Evolutionary conservation across 805 yeast species (phyloP).

Genomic region (Lachancea meyersii): DNA sequence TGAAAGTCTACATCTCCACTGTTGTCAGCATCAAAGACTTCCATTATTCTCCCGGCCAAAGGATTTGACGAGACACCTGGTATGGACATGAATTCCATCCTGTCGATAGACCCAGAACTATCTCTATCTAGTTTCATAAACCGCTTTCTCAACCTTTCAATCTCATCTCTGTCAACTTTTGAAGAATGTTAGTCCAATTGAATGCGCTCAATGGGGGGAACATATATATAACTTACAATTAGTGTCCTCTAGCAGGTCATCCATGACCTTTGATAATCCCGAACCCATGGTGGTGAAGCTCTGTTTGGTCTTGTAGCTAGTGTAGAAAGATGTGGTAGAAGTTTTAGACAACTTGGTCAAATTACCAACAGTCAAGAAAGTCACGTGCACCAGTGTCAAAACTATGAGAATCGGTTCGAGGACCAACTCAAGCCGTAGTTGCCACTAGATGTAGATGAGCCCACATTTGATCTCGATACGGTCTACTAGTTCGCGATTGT

Average conservation of each 20-base stretch:
- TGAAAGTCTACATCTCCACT: conserved; percentile 93
- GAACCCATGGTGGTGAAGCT: conserved; percentile 44
- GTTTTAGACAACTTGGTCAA: too few species aligned
- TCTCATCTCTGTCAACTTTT: conserved; percentile 86
- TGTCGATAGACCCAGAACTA: conserved; percentile 86
- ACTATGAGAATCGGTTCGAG: too few species aligned
- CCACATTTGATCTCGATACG: too few species aligned
- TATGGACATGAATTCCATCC: conserved; percentile 80
- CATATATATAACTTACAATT: conserved; percentile 45
- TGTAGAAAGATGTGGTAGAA: too few species aligned
- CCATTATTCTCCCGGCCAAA: conserved; percentile 81
- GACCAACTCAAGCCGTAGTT: too few species aligned
- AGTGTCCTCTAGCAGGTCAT: conserved; percentile 72
- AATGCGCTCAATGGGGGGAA: too few species aligned
- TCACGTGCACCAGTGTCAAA: too few species aligned
- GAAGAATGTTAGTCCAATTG: conserved; percentile 9
- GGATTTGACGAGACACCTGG: conserved; percentile 93
- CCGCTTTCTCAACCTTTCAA: conserved; percentile 82
- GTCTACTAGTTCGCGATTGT: too few species aligned
- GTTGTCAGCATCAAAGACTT: conserved; percentile 88
- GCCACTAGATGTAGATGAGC: too few species aligned
- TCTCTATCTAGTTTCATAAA: conserved; percentile 94
- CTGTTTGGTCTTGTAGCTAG: background rate
- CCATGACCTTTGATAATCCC: conserved; percentile 55
- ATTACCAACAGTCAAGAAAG: too few species aligned